Evolutionary conservation across 2,329 filamentous ascomycete species (phyloP).

Genomic region (Fusarium verticillioides): DNA sequence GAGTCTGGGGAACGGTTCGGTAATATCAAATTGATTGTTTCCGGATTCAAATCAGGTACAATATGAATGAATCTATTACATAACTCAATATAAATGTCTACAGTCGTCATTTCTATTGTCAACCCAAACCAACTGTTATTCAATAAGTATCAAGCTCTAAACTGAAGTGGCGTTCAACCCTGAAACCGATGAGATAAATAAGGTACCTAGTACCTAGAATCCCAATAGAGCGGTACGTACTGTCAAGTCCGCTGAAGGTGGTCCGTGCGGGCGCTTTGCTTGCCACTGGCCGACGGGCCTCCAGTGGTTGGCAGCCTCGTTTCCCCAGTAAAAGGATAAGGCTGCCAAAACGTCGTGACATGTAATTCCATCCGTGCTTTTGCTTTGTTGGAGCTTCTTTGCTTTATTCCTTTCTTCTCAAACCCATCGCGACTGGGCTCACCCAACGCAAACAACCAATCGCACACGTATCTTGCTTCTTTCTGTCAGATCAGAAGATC

Average conservation of each 20-base stretch:
- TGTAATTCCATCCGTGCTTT: constrained; percentile 13
- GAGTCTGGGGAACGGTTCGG: background rate
- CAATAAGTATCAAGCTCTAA: background rate
- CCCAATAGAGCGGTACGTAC: constrained; percentile 16
- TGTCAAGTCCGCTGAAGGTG: background rate
- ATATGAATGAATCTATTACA: background rate
- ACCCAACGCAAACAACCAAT: constrained; percentile 15
- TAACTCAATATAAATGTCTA: background rate
- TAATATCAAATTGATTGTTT: background rate
- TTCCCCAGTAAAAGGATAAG: constrained; percentile 43
- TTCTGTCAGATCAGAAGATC: background rate
- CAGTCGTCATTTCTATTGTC: background rate
- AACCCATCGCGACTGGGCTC: constrained; percentile 40
- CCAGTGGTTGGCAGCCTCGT: constrained; percentile 39
- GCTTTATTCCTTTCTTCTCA: constrained; percentile 29
- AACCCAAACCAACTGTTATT: rapidly evolving
- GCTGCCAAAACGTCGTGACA: constrained; percentile 43
- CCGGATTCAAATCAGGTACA: background rate
- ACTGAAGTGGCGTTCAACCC: background rate
- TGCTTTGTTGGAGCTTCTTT: constrained; percentile 33
- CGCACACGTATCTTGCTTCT: constrained; percentile 12
- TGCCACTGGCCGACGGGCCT: constrained; percentile 1
- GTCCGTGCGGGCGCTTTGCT: constrained; percentile 29
- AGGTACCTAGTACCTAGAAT: background rate
- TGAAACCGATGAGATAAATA: background rate